These are phyloP conservation scores for Zizania latifolia DNA, from an alignment of 176 grass and related monocot genomes.

Conservation along the genomic window DNA sequence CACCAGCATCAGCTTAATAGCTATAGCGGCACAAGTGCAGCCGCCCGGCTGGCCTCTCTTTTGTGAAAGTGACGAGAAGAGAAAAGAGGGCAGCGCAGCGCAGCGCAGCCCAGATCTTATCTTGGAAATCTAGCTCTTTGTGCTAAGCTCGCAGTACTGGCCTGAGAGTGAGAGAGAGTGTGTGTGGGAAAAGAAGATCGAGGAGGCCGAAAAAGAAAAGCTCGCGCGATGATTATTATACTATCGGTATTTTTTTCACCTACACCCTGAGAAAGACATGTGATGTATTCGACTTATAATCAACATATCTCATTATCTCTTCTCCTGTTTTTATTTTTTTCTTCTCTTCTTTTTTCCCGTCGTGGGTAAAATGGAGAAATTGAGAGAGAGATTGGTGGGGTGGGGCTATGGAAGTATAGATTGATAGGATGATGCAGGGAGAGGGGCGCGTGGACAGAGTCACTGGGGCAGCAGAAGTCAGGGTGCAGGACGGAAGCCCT, in stretches of 20 bases:
- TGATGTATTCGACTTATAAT: not conserved
- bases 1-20: slow-evolving; percentile 35
- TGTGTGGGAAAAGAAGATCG: slow-evolving; percentile 45
- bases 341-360: no score
- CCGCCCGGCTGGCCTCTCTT: slow-evolving; percentile 38
- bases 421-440: slow-evolving; percentile 49
- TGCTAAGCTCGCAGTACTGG: slow-evolving; percentile 33
- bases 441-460: slow-evolving; percentile 18
- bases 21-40: slow-evolving; percentile 12
- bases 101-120: slow-evolving; percentile 47
- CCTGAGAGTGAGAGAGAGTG: not conserved
- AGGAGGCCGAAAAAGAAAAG: not conserved
- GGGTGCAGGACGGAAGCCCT: slow-evolving; percentile 2
- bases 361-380: not conserved
- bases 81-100: slow-evolving; percentile 20
- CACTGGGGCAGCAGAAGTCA: slow-evolving; percentile 24
- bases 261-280: slow-evolving; percentile 24
- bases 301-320: no score
- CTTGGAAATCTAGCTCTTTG: slow-evolving; percentile 46
- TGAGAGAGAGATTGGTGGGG: not conserved
- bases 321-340: not conserved
- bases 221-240: slow-evolving; percentile 1
- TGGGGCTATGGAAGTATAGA: slow-evolving; percentile 2
- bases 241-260: no score
- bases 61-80: slow-evolving; percentile 57